phyloP scores from a whole-genome alignment of 495 filamentous ascomycete species.

The Articulospora tetracladia region DNA sequence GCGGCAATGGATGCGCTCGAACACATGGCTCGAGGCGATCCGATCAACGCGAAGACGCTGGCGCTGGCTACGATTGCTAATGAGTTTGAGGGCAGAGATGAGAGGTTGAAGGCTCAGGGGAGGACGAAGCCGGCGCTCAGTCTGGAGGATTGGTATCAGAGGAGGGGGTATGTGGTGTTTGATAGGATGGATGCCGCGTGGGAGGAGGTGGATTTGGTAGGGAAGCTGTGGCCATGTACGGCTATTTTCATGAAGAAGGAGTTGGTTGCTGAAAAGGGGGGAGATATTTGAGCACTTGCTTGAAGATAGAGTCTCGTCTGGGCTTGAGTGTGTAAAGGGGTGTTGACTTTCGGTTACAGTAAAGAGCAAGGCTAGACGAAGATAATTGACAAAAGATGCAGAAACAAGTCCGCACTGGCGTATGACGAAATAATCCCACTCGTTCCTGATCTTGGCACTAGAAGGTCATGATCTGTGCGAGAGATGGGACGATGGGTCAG shows the following conservation, averaged over 20 bases:
- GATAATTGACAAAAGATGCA: too few species aligned
- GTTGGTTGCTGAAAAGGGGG: not conserved
- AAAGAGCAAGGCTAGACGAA: too few species aligned
- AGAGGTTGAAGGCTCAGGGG: constrained; percentile 15
- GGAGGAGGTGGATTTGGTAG: not conserved
- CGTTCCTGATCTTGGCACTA: too few species aligned
- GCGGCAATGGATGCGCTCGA: constrained; percentile 34
- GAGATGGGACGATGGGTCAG: too few species aligned
- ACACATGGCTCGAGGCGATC: constrained; percentile 25
- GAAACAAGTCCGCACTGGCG: too few species aligned
- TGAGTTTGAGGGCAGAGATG: constrained; percentile 17
- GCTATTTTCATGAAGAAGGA: constrained; percentile 17
- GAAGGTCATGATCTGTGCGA: too few species aligned
- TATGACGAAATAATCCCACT: too few species aligned
- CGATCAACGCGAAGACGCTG: constrained; percentile 30
- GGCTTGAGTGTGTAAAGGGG: too few species aligned
- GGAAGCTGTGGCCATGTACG: constrained; percentile 9
- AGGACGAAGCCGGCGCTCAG: constrained; percentile 24
- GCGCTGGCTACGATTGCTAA: constrained; percentile 31
- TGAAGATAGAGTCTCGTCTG: too few species aligned
- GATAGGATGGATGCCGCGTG: constrained; percentile 1
- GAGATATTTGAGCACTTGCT: not conserved
- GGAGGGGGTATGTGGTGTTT: constrained; percentile 49
- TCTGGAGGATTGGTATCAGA: constrained; percentile 53
- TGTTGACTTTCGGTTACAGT: too few species aligned